These are phyloP conservation scores for Syzygium syzygioides DNA, from an alignment of 441 rosid genomes.

Conservation along the genomic window DNA sequence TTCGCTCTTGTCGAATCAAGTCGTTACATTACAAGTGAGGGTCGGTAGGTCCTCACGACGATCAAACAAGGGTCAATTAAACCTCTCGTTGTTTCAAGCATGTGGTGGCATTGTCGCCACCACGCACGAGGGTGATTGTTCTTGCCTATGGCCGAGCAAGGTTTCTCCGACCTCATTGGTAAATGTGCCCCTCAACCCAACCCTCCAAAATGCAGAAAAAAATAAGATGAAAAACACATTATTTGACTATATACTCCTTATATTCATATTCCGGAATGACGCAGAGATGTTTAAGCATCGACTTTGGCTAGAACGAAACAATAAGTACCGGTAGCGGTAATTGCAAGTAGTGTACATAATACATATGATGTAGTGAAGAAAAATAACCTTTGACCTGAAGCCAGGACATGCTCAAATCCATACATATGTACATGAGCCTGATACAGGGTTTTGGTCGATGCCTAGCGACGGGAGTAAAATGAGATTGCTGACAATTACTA, in stretches of 20 bases:
- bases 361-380: not conserved
- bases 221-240: not conserved
- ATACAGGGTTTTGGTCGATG: not conserved
- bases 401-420: not conserved
- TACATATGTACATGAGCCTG: not conserved
- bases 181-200: not conserved
- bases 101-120: not conserved
- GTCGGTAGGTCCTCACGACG: accelerated
- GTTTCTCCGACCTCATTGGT: not conserved
- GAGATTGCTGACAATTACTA: not conserved
- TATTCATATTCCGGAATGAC: not conserved
- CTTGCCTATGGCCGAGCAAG: not conserved
- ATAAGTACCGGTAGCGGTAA: not conserved
- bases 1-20: too few relatives aligned
- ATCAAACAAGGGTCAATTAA: too few relatives aligned
- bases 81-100: too few relatives aligned
- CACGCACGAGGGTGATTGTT: not conserved
- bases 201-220: not conserved
- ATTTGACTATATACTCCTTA: not conserved
- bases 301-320: not conserved
- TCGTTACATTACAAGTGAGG: too few relatives aligned
- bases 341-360: not conserved
- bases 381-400: not conserved
- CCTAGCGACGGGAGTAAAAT: not conserved
- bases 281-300: not conserved